Percentiles rank a stretch among this genome's conserved stretches.
Evolutionary conservation across 2,329 filamentous ascomycete genomes (phyloP).

Genomic region (Phoma herbarum): DNA sequence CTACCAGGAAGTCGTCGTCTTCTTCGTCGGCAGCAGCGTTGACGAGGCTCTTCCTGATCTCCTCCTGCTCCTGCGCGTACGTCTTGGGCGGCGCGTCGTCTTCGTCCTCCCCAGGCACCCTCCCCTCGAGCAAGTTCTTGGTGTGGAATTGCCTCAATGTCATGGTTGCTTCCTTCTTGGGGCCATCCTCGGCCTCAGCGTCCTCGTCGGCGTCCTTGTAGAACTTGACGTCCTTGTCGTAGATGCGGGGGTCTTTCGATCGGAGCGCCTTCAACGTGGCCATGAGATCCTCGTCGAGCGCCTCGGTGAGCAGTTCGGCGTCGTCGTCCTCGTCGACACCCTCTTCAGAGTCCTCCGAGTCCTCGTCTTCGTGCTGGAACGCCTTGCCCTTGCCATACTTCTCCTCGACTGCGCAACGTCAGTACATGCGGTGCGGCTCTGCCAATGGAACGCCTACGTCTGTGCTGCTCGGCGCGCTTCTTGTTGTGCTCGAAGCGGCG

Average conservation of each 20-base stretch:
- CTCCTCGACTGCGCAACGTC: constrained; percentile 74
- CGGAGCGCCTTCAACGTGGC: constrained; percentile 88
- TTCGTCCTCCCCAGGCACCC: constrained; percentile 65
- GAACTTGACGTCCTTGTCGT: constrained; percentile 81
- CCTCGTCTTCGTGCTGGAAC: constrained; percentile 52
- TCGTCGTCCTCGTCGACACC: constrained; percentile 90
- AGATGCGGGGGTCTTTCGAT: constrained; percentile 89
- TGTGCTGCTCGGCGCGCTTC: constrained; percentile 86
- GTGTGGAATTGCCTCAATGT: constrained; percentile 90
- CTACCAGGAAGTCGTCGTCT: constrained; percentile 79
- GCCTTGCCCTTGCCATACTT: constrained; percentile 72
- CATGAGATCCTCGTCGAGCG: constrained; percentile 85
- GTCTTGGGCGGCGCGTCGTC: constrained; percentile 69
- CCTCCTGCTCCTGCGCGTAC: constrained; percentile 88
- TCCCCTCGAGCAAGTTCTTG: constrained; percentile 82
- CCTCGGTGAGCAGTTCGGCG: constrained; percentile 84
- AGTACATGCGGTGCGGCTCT: neutral
- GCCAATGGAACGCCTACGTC: constrained; percentile 61
- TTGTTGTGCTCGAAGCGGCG: constrained; percentile 95
- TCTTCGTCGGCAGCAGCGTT: constrained; percentile 66
- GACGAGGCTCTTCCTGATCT: constrained; percentile 78
- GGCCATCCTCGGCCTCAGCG: constrained; percentile 40
- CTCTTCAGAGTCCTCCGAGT: constrained; percentile 59
- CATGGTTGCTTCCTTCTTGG: constrained; percentile 82
- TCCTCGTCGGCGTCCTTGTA: constrained; percentile 72